phyloP scores from a whole-genome alignment of 495 filamentous ascomycete species.

The Penicillium waksmanii region DNA sequence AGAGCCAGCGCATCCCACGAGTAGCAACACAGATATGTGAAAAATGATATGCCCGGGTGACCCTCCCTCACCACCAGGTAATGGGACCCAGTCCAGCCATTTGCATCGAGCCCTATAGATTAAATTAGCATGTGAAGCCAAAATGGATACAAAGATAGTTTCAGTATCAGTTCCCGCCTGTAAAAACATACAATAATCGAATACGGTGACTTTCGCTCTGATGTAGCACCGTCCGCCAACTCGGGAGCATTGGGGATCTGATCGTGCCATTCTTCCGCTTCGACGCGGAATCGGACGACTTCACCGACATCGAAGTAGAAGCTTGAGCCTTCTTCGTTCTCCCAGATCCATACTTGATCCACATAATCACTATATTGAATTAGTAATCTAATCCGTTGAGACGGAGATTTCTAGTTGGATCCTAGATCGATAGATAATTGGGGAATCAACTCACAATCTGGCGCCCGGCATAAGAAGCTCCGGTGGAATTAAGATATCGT shows the following conservation, averaged over 20 bases:
- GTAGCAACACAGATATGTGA: neutral
- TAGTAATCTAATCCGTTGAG: conserved; percentile 21
- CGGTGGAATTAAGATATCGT: conserved; percentile 80
- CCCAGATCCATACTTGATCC: conserved; percentile 83
- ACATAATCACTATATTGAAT: conserved; percentile 58
- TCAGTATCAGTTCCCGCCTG: neutral
- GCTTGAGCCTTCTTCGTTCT: conserved; percentile 64
- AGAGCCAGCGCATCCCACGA: neutral
- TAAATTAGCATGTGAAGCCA: conserved; percentile 12
- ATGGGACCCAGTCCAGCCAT: conserved; percentile 54
- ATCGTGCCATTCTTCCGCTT: conserved; percentile 86
- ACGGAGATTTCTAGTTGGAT: neutral
- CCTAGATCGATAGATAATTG: neutral
- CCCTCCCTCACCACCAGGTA: conserved; percentile 49
- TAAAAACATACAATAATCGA: conserved; percentile 60
- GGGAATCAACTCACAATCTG: conserved; percentile 63
- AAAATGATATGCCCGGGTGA: too few relatives aligned
- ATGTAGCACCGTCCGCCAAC: conserved; percentile 49
- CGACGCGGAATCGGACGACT: conserved; percentile 79
- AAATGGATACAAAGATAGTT: neutral
- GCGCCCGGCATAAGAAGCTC: conserved; percentile 70
- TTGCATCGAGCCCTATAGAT: conserved; percentile 54
- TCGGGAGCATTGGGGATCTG: conserved; percentile 73
- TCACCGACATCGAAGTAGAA: conserved; percentile 90
- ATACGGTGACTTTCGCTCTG: conserved; percentile 65